These are phyloP conservation scores for Tylopilus subfusipes DNA, from an alignment of 768 basidiomycete species.

Conservation along the genomic window DNA sequence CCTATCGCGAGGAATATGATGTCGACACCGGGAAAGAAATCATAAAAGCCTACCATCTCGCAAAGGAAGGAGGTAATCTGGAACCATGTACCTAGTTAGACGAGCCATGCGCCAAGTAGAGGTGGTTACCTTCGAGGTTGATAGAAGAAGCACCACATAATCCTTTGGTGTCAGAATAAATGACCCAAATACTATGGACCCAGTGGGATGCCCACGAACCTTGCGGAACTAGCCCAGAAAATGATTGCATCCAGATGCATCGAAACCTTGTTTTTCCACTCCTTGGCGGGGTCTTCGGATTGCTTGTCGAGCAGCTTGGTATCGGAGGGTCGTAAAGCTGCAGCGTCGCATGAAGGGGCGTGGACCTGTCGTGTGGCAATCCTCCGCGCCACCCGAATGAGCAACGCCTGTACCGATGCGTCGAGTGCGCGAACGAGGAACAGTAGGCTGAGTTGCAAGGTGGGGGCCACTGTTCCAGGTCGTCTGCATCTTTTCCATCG, in stretches of 20 bases:
- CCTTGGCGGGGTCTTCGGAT: conserved; percentile 26
- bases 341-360: background rate
- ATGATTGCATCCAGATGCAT: conserved; percentile 61
- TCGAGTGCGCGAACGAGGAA: conserved; percentile 70
- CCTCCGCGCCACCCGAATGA: conserved; percentile 32
- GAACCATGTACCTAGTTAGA: conserved; percentile 6
- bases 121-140: conserved; percentile 57
- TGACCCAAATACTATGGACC: background rate
- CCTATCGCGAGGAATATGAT: conserved; percentile 32
- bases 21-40: background rate
- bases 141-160: conserved; percentile 90
- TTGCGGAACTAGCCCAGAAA: conserved; percentile 76
- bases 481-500: conserved; percentile 42
- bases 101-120: background rate
- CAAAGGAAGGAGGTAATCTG: conserved; percentile 44
- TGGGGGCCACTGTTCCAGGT: conserved; percentile 40
- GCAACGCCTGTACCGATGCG: conserved; percentile 49
- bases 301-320: background rate
- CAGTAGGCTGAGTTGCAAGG: conserved; percentile 65
- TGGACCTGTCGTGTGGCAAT: background rate
- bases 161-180: conserved; percentile 40
- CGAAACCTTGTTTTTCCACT: conserved; percentile 34
- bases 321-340: background rate
- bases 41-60: conserved; percentile 50
- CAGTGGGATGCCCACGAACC: conserved; percentile 40